Evolutionary conservation across 495 filamentous ascomycete species (phyloP), one percentile per base, ranked within the genome.

Genomic region (Podospora tetraspora): DNA sequence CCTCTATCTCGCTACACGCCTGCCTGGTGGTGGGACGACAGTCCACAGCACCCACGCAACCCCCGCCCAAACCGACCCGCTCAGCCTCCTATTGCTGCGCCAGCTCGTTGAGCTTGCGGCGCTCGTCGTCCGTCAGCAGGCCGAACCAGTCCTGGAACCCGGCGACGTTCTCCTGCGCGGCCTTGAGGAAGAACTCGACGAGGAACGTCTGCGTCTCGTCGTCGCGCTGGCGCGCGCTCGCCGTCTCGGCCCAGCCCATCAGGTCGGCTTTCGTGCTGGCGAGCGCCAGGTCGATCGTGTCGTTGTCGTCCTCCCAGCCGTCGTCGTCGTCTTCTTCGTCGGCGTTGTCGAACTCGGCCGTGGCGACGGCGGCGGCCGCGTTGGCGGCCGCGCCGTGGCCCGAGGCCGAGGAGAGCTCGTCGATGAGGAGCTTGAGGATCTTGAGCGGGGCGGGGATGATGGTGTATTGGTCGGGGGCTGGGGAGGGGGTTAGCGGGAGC

Each of bases 381-480:
- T 70, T 75, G 24, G 80, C 72, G 0, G 79, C 79, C 8, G 72
- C 79, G 8, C 76, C 71, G 21, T 69, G 71, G 56, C 82, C 82
- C 13, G 82, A 85, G 19, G 90, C 89, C 4, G 90, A 89, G 23
- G 82, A 82, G 27, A 99, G 85, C 78, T 99, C 95, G 75, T 96
- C 91, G 62, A 97, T 88, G 0, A 99, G 86, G 9, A 99, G 90
- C 81, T 99, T 99, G 79, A 97, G 80, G 74, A 99, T 97, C 81
- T 99, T 99, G 74, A 99, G 82, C 3, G 91, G 88, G 0, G 93
- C 93, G 0, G 93, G 84, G 60, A 98, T 89, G 67, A 89, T 88
- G n/a, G 94, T 97, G 81, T 88, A 98, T 73, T 87, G 89, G 72
- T 97, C 93, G 2, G 95, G 95, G 73, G 93, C 91, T 90, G 58